Percentiles rank a stretch among this genome's conserved stretches.
Conservation (phyloP, 1,284 basidiomycete species). For the Blastosporella zonata region DNA sequence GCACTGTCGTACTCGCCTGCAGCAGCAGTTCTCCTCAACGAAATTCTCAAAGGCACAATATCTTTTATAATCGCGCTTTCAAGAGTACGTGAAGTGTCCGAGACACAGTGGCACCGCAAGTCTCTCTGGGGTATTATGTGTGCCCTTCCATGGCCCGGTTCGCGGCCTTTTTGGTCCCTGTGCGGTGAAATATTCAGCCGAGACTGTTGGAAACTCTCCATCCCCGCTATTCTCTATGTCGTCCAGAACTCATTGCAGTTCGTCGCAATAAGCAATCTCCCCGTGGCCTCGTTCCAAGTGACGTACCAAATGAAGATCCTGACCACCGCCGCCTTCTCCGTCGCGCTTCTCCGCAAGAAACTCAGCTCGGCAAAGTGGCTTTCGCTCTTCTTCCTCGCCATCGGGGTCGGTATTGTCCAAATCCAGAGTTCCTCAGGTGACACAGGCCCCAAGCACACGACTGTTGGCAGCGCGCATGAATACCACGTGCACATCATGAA, state of each 20-base stretch:
- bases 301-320: conserved; percentile 98
- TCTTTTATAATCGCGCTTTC: conserved; percentile 74
- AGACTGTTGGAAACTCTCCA: conserved; percentile 96
- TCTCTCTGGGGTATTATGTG: conserved; percentile 37
- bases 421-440: conserved; percentile 62
- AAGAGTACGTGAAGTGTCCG: conserved; percentile 38
- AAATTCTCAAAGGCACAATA: conserved; percentile 90
- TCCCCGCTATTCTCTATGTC: conserved; percentile 95
- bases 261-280: conserved; percentile 88
- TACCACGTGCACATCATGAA: conserved; percentile 70
- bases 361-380: conserved; percentile 80
- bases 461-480: conserved; percentile 30
- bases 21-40: conserved; percentile 90
- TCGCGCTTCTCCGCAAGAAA: conserved; percentile 80
- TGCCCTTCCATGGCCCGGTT: conserved; percentile 38
- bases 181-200: conserved; percentile 54
- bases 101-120: conserved; percentile 42
- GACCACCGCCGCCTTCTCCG: conserved; percentile 93
- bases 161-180: conserved; percentile 49
- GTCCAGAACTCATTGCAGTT: conserved; percentile 96
- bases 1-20: conserved; percentile 86
- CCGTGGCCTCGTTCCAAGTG: conserved; percentile 93
- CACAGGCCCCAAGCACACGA: conserved; percentile 41
- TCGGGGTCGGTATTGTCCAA: conserved; percentile 93
- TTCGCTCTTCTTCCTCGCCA: conserved; percentile 82